These are phyloP conservation scores for Pythium vanterpoolii DNA, from an alignment of 352 stramenopile species.

Conservation along the genomic window DNA sequence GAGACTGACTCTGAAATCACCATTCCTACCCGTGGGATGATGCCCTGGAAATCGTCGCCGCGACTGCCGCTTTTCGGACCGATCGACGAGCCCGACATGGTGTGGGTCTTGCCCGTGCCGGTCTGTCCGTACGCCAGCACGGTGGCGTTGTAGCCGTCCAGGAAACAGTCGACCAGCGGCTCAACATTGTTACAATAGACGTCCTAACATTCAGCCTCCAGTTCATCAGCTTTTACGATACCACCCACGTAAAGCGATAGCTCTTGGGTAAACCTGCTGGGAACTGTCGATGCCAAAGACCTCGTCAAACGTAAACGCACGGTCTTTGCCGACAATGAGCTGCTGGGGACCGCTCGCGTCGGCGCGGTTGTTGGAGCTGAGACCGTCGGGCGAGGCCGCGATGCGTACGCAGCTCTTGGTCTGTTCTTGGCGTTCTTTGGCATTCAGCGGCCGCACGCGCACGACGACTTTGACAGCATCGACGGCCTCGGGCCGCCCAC, in stretches of 20 bases:
- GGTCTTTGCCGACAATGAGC: conserved; percentile 80
- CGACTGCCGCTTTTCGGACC: conserved; percentile 64
- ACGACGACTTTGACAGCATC: conserved; percentile 77
- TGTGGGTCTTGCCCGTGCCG: conserved; percentile 93
- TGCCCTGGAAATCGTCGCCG: conserved; percentile 78
- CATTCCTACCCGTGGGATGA: conserved; percentile 91
- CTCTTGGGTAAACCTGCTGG: conserved; percentile 51
- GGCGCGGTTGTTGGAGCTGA: conserved; percentile 27
- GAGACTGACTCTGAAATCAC: background rate
- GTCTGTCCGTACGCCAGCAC: conserved; percentile 91
- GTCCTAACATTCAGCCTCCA: no score
- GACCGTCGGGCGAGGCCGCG: conserved; percentile 41
- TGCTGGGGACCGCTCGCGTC: conserved; percentile 40
- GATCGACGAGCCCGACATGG: conserved; percentile 95
- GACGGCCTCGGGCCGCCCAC: conserved; percentile 14
- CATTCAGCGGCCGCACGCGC: conserved; percentile 60
- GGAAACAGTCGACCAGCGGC: conserved; percentile 88
- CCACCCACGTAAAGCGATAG: no score
- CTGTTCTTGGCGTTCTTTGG: conserved; percentile 61
- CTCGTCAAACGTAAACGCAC: conserved; percentile 88
- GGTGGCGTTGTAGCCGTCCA: conserved; percentile 92
- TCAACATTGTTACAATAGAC: conserved; percentile 94
- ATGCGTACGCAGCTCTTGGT: conserved; percentile 79
- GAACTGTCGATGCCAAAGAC: conserved; percentile 71
- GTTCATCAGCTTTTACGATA: no score